Conservation (phyloP, 441 rosid species). For the Erysimum cheiri region DNA sequence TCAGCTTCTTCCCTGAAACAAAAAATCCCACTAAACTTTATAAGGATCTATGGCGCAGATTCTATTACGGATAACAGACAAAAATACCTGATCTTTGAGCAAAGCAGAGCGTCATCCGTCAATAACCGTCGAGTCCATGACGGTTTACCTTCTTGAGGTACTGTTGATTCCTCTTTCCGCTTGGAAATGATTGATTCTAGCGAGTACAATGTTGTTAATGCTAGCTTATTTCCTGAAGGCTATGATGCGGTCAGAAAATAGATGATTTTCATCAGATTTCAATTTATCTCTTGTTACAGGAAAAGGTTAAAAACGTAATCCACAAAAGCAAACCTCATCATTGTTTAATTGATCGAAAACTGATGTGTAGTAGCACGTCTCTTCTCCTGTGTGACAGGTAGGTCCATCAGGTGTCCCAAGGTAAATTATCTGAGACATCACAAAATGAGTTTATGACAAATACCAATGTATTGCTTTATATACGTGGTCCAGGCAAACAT, state of each 20-base stretch:
- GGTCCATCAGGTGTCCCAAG: conserved; percentile 89
- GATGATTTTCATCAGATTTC: not conserved
- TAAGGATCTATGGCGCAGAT: not conserved
- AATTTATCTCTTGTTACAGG: not conserved
- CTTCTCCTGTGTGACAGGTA: conserved; percentile 83
- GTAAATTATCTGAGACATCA: conserved; percentile 67
- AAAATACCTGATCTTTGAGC: conserved; percentile 71
- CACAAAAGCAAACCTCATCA: conserved; percentile 42
- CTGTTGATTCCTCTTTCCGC: conserved; percentile 65
- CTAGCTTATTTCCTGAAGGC: conserved; percentile 61
- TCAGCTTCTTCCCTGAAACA: conserved; percentile 78
- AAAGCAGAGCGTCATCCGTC: conserved; percentile 56
- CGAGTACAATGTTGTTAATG: conserved; percentile 65
- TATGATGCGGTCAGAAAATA: conserved; percentile 33
- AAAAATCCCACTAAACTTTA: not conserved
- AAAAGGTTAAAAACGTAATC: not conserved
- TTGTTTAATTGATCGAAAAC: conserved; percentile 49
- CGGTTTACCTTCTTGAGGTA: conserved; percentile 63
- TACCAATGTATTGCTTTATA: not conserved
- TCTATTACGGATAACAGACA: not conserved
- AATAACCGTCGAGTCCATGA: conserved; percentile 74
- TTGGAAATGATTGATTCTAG: conserved; percentile 70
- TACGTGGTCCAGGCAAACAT: conserved; percentile 33
- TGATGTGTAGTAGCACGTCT: conserved; percentile 78
- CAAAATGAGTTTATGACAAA: conserved; percentile 12